Base-by-base conservation (phyloP, 768 basidiomycete genomes). In the Agaricus blazei region DNA sequence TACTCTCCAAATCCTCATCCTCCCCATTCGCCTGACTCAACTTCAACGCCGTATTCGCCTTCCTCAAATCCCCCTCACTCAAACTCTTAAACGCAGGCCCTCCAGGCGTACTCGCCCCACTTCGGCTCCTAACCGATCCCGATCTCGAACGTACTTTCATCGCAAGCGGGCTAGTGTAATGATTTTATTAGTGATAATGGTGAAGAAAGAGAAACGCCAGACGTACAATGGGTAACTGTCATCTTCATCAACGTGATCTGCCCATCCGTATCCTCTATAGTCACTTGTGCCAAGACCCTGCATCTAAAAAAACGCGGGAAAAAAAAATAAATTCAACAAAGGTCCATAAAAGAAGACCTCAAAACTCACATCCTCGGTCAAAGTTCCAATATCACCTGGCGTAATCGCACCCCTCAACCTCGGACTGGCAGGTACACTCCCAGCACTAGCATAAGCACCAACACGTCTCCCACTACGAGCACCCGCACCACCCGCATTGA, bases 381-480 rank as follows among this genome's bases (percentile, higher is more conserved):
- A 73, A 27, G 93, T 96, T 15, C 90, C 93, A 59, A 96, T 78
- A 73, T 97, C 93, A 6, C 94, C 94, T 0, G 96, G 96, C 0
- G 97, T 99, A 63, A 90, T 91, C 56, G 82, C 72, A 3, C 96
- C 97, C 9, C 84, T 80, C 72, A 90, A 79, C 62, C 88, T 79
- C 19, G 97, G 97, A 67, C 90, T 93, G 2, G 91, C 88, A 34
- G 96, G 97, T 56, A 88, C 87, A 57, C 87, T 90, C 57, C 44
- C 50, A 2, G 85, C 75, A 3, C 91, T 83, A 15, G 26, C 46
- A 48, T 26, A 54, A n/a, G 34, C 28, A 48, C 76, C 74, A 70
- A 85, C 78, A 60, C 85, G 80, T 15, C 46, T 47, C 46, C 26
- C 46, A 3, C 15, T 6, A 7, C 29, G 8, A 6, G 6, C 27